Conservation (phyloP, 2,329 filamentous ascomycete species). For the Ascochyta lentis region DNA sequence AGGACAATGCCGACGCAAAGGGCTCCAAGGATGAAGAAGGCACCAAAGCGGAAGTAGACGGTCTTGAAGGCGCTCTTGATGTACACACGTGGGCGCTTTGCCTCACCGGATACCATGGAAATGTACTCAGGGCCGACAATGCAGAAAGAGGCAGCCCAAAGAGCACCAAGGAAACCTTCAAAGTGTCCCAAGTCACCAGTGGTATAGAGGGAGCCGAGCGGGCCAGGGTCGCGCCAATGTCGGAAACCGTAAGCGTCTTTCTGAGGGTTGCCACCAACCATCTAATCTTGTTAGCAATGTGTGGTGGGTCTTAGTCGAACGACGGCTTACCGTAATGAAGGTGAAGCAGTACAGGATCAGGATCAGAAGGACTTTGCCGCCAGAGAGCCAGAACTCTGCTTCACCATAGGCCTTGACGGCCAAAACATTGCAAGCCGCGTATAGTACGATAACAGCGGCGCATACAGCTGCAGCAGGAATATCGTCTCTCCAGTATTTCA, state of each 20-base stretch:
- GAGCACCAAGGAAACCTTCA: slow-evolving; percentile 49
- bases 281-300: slow-evolving; percentile 21
- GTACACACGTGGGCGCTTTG: slow-evolving; percentile 54
- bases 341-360: slow-evolving; percentile 55
- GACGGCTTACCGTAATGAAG: slow-evolving; percentile 46
- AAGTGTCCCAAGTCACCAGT: slow-evolving; percentile 38
- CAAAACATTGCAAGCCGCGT: slow-evolving; percentile 55
- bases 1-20: slow-evolving; percentile 54
- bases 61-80: slow-evolving; percentile 58
- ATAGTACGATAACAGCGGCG: slow-evolving; percentile 51
- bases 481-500: slow-evolving; percentile 55
- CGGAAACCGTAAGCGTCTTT: slow-evolving; percentile 54
- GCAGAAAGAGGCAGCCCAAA: slow-evolving; percentile 55
- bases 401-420: slow-evolving; percentile 56
- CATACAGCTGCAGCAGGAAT: slow-evolving; percentile 52
- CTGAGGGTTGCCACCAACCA: slow-evolving; percentile 54
- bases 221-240: slow-evolving; percentile 51
- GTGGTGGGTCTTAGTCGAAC: rapidly evolving
- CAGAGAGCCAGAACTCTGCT: slow-evolving; percentile 54
- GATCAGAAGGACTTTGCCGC: slow-evolving; percentile 56
- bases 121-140: slow-evolving; percentile 59
- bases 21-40: slow-evolving; percentile 57
- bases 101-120: slow-evolving; percentile 56
- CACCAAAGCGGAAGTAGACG: slow-evolving; percentile 54
- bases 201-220: slow-evolving; percentile 38